Percentiles rank a stretch among this genome's conserved stretches.
Evolutionary conservation across 139 green algal species (phyloP).

Genomic region (Auxenochlorella protothecoides): DNA sequence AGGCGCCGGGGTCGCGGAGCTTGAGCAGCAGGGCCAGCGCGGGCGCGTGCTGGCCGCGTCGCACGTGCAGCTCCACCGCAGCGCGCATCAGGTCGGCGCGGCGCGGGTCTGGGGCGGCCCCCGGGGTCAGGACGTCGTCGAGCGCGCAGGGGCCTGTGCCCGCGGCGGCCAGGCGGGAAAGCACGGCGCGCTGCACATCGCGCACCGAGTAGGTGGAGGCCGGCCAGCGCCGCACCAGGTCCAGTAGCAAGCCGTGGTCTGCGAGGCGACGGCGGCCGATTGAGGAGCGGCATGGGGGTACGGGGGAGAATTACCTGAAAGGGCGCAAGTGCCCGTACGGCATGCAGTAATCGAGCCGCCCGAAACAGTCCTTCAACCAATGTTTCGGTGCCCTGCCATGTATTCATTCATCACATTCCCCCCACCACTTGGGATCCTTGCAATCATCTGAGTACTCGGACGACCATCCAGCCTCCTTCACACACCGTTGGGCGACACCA

Average conservation of each 20-base stretch:
- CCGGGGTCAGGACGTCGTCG: conserved; percentile 1
- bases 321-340: no score
- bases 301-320: no score
- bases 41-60: background rate
- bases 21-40: conserved; percentile 3
- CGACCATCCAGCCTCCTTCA: no score
- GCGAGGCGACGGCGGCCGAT: background rate
- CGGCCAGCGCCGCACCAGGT: conserved; percentile 43
- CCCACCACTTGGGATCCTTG: no score
- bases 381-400: no score
- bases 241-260: conserved; percentile 56
- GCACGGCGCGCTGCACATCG: conserved; percentile 4
- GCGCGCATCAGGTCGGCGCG: conserved; percentile 47
- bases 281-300: no score
- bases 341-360: no score
- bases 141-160: background rate
- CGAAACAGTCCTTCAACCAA: no score
- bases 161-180: background rate
- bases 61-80: conserved; percentile 70
- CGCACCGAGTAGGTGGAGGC: conserved; percentile 21
- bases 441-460: no score
- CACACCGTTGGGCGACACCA: conserved; percentile 18
- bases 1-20: conserved; percentile 21
- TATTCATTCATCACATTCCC: no score
- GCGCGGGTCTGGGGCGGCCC: conserved; percentile 11